phyloP scores from a whole-genome alignment of 306 rosid genomes.

The Sicyos baderoa region DNA sequence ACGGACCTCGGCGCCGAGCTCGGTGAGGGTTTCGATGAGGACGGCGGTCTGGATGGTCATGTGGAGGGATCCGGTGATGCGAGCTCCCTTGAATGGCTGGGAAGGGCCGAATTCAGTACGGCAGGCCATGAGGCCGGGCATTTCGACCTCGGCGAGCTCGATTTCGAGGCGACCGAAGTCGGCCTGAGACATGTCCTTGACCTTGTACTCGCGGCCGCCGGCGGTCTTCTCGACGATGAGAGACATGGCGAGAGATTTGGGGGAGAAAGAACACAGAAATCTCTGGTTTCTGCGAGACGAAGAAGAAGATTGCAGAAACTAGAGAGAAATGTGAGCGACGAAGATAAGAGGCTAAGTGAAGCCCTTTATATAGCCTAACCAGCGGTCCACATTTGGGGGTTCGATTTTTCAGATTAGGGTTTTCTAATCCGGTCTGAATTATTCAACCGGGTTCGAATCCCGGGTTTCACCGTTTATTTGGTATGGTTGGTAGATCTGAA shows the following conservation, averaged over 20 bases:
- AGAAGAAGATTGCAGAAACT: neutral
- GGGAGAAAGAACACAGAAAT: neutral
- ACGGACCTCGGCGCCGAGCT: constrained; percentile 66
- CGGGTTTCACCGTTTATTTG: no score
- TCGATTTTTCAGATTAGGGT: constrained; percentile 18
- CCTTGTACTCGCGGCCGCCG: constrained; percentile 64
- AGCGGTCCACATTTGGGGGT: constrained; percentile 36
- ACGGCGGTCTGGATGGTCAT: constrained; percentile 77
- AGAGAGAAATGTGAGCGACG: constrained; percentile 7
- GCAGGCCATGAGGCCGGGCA: constrained; percentile 64
- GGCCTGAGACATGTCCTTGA: constrained; percentile 61
- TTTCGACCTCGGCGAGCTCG: constrained; percentile 64
- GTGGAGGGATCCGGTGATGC: constrained; percentile 70
- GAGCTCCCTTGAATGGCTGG: constrained; percentile 59
- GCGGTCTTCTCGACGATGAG: constrained; percentile 48
- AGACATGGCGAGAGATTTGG: constrained; percentile 32
- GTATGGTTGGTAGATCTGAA: neutral
- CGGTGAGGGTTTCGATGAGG: constrained; percentile 60
- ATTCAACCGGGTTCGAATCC: neutral
- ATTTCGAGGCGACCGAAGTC: constrained; percentile 59
- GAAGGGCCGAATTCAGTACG: constrained; percentile 52
- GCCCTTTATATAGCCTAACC: constrained; percentile 33
- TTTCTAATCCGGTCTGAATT: neutral
- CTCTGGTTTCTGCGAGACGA: neutral
- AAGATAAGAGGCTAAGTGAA: neutral